Percentiles rank a stretch among this genome's conserved stretches.
Evolutionary conservation across 2,329 filamentous ascomycete genomes (phyloP).

Genomic region (Neophaeococcomyces aloes): DNA sequence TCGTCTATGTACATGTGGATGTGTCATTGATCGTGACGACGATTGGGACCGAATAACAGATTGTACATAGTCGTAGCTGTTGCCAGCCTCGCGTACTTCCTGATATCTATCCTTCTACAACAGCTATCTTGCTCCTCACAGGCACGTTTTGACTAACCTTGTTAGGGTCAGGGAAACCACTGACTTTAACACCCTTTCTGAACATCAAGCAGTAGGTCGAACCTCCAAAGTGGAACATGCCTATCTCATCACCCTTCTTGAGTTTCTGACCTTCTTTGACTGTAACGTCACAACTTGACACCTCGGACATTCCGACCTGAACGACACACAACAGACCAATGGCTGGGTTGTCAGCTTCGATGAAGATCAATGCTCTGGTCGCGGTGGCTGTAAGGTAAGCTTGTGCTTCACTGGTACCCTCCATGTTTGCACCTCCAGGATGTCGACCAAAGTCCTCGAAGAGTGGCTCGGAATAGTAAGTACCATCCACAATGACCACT

Average conservation of each 20-base stretch:
- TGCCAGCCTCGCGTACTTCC: too few species aligned
- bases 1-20: too few species aligned
- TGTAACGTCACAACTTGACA: conserved; percentile 61
- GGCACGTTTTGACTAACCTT: conserved; percentile 32
- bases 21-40: too few species aligned
- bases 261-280: conserved; percentile 56
- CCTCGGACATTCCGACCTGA: conserved; percentile 65
- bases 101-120: conserved; percentile 19
- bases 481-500: conserved; percentile 50
- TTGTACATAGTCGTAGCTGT: too few species aligned
- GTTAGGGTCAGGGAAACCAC: conserved; percentile 29
- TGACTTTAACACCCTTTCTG: conserved; percentile 33
- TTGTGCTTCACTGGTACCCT: conserved; percentile 38
- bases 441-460: conserved; percentile 36
- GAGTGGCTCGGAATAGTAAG: conserved; percentile 55
- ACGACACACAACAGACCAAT: conserved; percentile 63
- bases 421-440: conserved; percentile 23
- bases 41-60: too few species aligned
- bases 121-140: conserved; percentile 31
- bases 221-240: conserved; percentile 75
- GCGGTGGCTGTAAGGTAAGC: conserved; percentile 59
- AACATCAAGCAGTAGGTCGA: conserved; percentile 61
- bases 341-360: conserved; percentile 56
- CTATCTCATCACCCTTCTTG: conserved; percentile 60
- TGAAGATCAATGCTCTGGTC: conserved; percentile 58